Conservation (phyloP, 208 protist genomes). For the Crithidia fasciculata region DNA sequence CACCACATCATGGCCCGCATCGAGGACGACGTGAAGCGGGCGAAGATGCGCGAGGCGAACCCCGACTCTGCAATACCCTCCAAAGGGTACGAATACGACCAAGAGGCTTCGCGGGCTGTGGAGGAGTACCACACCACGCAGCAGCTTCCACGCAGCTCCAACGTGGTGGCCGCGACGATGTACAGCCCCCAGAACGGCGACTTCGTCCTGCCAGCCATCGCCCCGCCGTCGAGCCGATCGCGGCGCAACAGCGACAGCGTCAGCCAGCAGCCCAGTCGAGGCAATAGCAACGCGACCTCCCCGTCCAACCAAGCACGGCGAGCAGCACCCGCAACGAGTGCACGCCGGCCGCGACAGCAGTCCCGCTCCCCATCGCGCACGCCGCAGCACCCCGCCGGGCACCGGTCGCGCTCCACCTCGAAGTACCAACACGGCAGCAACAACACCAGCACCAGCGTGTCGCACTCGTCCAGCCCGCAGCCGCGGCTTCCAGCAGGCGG, state of each 20-base stretch:
- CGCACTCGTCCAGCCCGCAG: background rate
- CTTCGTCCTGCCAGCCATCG: conserved; percentile 14
- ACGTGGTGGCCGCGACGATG: conserved; percentile 3
- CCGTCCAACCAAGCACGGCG: background rate
- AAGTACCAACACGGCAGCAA: background rate
- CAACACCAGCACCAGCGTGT: background rate
- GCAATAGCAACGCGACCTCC: conserved; percentile 7
- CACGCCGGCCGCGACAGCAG: background rate
- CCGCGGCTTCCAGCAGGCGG: background rate
- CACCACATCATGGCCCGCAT: conserved; percentile 61
- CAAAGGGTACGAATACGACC: conserved; percentile 25
- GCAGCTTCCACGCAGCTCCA: background rate
- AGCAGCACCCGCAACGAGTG: background rate
- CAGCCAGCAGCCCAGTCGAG: conserved; percentile 14
- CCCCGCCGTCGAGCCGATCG: background rate
- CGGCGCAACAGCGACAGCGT: background rate
- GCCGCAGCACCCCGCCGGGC: background rate
- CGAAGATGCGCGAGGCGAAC: conserved; percentile 34
- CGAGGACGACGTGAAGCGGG: conserved; percentile 41
- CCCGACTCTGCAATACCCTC: conserved; percentile 44
- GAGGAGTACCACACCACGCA: conserved; percentile 26
- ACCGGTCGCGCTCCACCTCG: background rate
- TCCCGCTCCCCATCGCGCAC: background rate
- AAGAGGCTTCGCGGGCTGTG: conserved; percentile 15
- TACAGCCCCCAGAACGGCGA: background rate